Evolutionary conservation across 1,284 basidiomycete species (phyloP).

Genomic region (Bondarzewia mesenterica): DNA sequence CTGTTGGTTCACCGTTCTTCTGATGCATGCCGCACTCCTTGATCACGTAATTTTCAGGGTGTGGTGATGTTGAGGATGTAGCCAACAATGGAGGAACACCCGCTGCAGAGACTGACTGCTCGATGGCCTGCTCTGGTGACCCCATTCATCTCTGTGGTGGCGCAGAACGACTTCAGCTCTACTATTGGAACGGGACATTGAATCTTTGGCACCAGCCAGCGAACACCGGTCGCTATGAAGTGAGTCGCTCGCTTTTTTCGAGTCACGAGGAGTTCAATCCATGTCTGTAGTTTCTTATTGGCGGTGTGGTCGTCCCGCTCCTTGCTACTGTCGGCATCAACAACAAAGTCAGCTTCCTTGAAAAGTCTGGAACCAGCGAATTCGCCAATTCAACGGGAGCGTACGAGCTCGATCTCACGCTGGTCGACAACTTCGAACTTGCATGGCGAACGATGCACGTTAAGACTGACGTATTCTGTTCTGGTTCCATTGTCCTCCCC

Average conservation of each 20-base stretch:
- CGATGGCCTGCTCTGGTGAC: constrained; percentile 57
- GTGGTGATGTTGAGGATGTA: constrained; percentile 56
- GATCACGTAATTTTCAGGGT: constrained; percentile 33
- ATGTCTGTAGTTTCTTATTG: constrained; percentile 46
- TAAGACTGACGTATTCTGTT: constrained; percentile 70
- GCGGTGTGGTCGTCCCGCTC: constrained; percentile 60
- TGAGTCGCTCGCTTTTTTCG: constrained; percentile 18
- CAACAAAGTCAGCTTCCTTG: constrained; percentile 69
- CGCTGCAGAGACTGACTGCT: constrained; percentile 45
- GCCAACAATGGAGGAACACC: constrained; percentile 29
- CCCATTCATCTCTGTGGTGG: constrained; percentile 58
- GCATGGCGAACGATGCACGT: constrained; percentile 71
- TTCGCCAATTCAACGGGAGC: constrained; percentile 65
- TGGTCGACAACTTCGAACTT: constrained; percentile 41
- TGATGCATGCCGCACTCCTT: not conserved
- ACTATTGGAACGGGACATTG: constrained; percentile 52
- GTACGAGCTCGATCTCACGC: constrained; percentile 61
- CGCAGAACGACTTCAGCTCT: constrained; percentile 34
- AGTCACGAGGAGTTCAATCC: not conserved
- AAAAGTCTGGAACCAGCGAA: constrained; percentile 49
- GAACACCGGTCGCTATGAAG: constrained; percentile 62
- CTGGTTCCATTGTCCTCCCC: constrained; percentile 62
- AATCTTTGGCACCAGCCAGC: constrained; percentile 55
- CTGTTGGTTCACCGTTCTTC: constrained; percentile 33
- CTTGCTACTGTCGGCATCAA: constrained; percentile 70